These are phyloP conservation scores for Ophiosphaerella herpotricha DNA, from an alignment of 2,329 filamentous ascomycete genomes.

Conservation along the genomic window DNA sequence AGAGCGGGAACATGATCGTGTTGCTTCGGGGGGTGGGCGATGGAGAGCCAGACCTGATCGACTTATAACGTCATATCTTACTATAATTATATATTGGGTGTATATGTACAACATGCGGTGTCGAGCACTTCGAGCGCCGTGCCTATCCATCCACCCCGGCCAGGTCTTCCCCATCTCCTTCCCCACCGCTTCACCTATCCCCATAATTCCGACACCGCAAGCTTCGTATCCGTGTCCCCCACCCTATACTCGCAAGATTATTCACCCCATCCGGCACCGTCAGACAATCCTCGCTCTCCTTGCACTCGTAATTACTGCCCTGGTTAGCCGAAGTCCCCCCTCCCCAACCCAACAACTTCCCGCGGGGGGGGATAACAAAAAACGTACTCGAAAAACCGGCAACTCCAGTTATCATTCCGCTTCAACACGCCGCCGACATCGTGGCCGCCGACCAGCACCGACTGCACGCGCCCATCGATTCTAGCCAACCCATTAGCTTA, in stretches of 20 bases:
- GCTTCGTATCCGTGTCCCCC: constrained; percentile 35
- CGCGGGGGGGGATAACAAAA: no score
- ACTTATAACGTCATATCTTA: constrained; percentile 39
- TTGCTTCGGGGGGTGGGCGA: constrained; percentile 85
- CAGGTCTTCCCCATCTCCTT: not conserved
- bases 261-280: constrained; percentile 37
- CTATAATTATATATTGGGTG: no score
- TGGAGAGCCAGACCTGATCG: constrained; percentile 71
- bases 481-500: constrained; percentile 7
- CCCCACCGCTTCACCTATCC: not conserved
- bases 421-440: constrained; percentile 29
- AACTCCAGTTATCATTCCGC: constrained; percentile 39
- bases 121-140: not conserved
- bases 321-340: constrained; percentile 8
- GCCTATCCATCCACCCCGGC: not conserved
- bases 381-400: constrained; percentile 41
- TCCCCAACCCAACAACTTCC: no score
- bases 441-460: constrained; percentile 37
- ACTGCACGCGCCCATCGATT: constrained; percentile 41
- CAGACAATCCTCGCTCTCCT: constrained; percentile 23
- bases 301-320: constrained; percentile 39
- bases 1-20: constrained; percentile 88
- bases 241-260: constrained; percentile 35
- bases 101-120: not conserved
- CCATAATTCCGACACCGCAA: constrained; percentile 31